A percentile compares a stretch with the other conserved stretches of the same genome.
phyloP scores from a whole-genome alignment of 495 filamentous ascomycete genomes.

The Barbatosphaeria neglecta region DNA sequence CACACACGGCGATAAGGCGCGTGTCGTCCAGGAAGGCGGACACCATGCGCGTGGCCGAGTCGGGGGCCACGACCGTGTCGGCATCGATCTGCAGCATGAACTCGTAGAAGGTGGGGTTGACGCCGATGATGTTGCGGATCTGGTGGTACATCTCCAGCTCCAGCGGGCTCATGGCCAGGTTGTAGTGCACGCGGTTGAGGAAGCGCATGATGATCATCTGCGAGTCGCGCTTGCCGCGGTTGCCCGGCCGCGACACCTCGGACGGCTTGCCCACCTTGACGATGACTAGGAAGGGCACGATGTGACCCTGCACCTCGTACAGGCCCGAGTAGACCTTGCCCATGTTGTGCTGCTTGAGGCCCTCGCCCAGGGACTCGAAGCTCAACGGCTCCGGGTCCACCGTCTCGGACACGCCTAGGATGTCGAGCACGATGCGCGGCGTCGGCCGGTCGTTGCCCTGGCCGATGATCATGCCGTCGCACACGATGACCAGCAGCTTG shows the following conservation, averaged over 20 bases:
- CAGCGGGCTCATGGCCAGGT: conserved; percentile 86
- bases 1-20: conserved; percentile 82
- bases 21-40: conserved; percentile 85
- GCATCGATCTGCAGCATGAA: conserved; percentile 95
- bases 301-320: conserved; percentile 95
- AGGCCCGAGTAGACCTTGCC: conserved; percentile 96
- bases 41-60: conserved; percentile 88
- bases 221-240: conserved; percentile 97
- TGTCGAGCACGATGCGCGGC: conserved; percentile 91
- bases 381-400: conserved; percentile 95
- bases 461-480: conserved; percentile 99
- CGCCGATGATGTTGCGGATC: conserved; percentile 96
- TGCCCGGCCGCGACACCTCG: conserved; percentile 91
- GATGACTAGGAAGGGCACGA: conserved; percentile 93
- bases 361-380: conserved; percentile 94
- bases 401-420: conserved; percentile 84
- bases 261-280: conserved; percentile 97
- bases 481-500: conserved; percentile 87
- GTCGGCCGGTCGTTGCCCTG: conserved; percentile 96
- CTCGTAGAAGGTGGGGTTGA: conserved; percentile 97
- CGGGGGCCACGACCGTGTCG: conserved; percentile 84
- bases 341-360: conserved; percentile 97
- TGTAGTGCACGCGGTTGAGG: conserved; percentile 96
- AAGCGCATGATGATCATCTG: conserved; percentile 98
- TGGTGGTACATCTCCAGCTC: conserved; percentile 99